Conservation (phyloP, 208 protist genomes). For the Angomonas deanei region DNA sequence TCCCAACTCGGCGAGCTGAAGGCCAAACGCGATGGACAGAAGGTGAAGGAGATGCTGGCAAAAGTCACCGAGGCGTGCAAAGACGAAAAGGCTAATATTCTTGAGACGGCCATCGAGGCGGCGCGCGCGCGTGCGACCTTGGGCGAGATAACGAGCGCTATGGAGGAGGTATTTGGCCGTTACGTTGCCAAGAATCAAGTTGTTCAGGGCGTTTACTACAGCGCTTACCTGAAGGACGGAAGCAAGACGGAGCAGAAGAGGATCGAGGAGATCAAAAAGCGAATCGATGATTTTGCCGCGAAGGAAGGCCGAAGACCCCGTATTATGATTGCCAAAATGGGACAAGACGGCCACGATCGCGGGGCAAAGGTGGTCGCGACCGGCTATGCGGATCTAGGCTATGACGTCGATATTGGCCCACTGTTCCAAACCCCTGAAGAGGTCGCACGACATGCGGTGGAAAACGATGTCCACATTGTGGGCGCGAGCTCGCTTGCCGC, state of each 20-base stretch:
- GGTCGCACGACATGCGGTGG: conserved; percentile 79
- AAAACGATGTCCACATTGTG: conserved; percentile 95
- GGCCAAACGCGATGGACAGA: conserved; percentile 40
- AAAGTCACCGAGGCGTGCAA: conserved; percentile 71
- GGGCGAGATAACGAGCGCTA: conserved; percentile 92
- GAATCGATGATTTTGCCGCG: conserved; percentile 57
- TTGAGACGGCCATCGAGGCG: conserved; percentile 84
- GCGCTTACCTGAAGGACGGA: conserved; percentile 37
- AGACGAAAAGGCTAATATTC: conserved; percentile 75
- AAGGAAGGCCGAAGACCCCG: conserved; percentile 89
- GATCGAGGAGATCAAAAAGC: conserved; percentile 28
- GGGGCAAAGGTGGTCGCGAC: conserved; percentile 94
- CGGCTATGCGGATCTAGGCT: conserved; percentile 95
- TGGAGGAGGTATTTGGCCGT: conserved; percentile 80
- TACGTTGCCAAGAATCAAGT: conserved; percentile 61
- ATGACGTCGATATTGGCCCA: conserved; percentile 95
- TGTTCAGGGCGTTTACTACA: conserved; percentile 83
- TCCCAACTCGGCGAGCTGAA: conserved; percentile 49
- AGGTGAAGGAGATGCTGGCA: conserved; percentile 42
- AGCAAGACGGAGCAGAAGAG: conserved; percentile 34
- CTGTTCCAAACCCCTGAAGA: conserved; percentile 88
- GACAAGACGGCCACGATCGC: conserved; percentile 95
- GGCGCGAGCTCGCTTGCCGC: conserved; percentile 68
- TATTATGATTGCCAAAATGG: conserved; percentile 96
- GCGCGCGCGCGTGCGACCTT: conserved; percentile 85